Percentiles rank a stretch among this genome's conserved stretches.
Conservation (phyloP, 208 protist species). For the Trypanosoma avium region DNA sequence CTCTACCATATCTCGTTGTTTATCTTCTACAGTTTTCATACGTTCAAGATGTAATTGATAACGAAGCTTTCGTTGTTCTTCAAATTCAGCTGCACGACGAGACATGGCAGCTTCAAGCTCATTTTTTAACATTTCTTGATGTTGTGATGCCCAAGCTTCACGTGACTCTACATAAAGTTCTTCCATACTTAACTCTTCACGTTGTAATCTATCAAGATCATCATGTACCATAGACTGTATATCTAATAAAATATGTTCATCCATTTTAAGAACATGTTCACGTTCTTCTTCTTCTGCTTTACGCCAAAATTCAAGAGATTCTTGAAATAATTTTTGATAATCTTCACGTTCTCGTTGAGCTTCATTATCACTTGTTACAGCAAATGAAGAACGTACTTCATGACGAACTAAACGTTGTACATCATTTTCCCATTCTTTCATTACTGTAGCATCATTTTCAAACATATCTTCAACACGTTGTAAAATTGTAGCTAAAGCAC, state of each 20-base stretch:
- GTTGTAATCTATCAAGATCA: slow-evolving; percentile 63
- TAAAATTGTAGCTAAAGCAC: slow-evolving; percentile 58
- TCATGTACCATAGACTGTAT: slow-evolving; percentile 61
- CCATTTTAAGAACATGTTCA: slow-evolving; percentile 71
- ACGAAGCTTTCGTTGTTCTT: slow-evolving; percentile 50
- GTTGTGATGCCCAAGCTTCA: slow-evolving; percentile 65
- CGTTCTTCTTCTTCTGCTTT: slow-evolving; percentile 61
- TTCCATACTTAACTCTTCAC: slow-evolving; percentile 73
- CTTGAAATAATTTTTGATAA: slow-evolving; percentile 54
- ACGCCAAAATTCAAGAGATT: slow-evolving; percentile 75
- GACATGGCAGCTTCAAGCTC: slow-evolving; percentile 54
- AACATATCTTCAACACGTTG: slow-evolving; percentile 55
- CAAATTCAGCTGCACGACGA: slow-evolving; percentile 54
- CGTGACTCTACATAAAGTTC: slow-evolving; percentile 69
- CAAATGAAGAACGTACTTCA: slow-evolving; percentile 75
- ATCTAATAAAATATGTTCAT: slow-evolving; percentile 71
- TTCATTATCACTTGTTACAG: slow-evolving; percentile 56
- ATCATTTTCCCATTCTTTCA: slow-evolving; percentile 50
- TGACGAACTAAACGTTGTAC: slow-evolving; percentile 57
- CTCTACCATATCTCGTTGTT: slow-evolving; percentile 53
- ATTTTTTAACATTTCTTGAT: slow-evolving; percentile 56
- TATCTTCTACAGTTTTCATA: slow-evolving; percentile 50
- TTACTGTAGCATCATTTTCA: slow-evolving; percentile 14
- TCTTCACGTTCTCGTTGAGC: slow-evolving; percentile 60
- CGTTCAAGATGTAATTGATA: slow-evolving; percentile 65